phyloP scores from a whole-genome alignment of 2,329 filamentous ascomycete species.

The Lizonia empirigonia region DNA sequence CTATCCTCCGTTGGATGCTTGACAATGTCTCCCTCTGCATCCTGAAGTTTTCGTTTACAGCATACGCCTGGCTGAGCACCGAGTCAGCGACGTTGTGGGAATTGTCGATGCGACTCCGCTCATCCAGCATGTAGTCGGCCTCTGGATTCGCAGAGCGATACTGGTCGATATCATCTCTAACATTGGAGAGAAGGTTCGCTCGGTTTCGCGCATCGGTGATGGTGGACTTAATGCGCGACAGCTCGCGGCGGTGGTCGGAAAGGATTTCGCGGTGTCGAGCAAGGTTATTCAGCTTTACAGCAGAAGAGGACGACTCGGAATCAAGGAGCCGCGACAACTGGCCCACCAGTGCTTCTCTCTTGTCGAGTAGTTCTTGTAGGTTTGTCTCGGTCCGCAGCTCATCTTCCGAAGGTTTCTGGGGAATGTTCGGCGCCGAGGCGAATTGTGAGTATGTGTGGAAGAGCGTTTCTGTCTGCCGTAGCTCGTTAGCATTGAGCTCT shows the following conservation, averaged over 20 bases:
- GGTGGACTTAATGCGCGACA: constrained; percentile 72
- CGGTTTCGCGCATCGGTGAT: constrained; percentile 82
- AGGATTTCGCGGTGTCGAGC: constrained; percentile 90
- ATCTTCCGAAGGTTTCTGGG: constrained; percentile 82
- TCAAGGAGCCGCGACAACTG: constrained; percentile 90
- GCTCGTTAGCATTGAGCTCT: constrained; percentile 30
- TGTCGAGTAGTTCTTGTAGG: constrained; percentile 82
- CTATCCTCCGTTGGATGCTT: constrained; percentile 89
- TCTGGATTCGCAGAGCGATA: constrained; percentile 87
- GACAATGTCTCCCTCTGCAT: constrained; percentile 85
- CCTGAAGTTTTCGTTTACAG: constrained; percentile 89
- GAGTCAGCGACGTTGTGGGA: constrained; percentile 88
- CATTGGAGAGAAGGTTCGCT: constrained; percentile 86
- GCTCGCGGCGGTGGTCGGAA: constrained; percentile 81
- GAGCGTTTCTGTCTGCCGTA: constrained; percentile 74
- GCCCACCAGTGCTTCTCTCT: constrained; percentile 79
- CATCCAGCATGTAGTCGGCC: constrained; percentile 96
- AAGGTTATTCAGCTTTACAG: constrained; percentile 96
- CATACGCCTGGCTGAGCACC: constrained; percentile 93
- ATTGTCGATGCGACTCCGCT: constrained; percentile 83
- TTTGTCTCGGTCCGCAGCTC: constrained; percentile 80
- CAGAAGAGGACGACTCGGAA: constrained; percentile 88
- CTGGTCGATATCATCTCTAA: constrained; percentile 88
- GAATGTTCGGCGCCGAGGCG: constrained; percentile 77
- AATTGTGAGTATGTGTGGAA: constrained; percentile 92